A percentile compares a stretch with the other conserved stretches of the same genome.
Conservation (phyloP, 352 stramenopile species). For the Blastocystis sp. region DNA sequence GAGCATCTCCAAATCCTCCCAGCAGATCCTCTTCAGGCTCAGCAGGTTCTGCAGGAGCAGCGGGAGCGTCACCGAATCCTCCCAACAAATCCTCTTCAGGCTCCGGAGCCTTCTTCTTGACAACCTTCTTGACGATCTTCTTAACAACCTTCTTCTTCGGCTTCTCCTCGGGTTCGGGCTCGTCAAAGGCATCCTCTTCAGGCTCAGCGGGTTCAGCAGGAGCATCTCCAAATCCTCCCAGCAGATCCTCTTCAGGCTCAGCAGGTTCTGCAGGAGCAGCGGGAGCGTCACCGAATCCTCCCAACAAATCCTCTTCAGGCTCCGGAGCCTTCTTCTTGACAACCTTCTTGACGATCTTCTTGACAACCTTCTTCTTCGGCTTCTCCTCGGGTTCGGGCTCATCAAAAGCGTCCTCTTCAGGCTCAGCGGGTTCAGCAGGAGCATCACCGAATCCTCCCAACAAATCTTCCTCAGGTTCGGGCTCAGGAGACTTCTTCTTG, state of each 20-base stretch:
- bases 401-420: background rate
- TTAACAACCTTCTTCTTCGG: slow-evolving; percentile 56
- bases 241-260: slow-evolving; percentile 37
- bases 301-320: slow-evolving; percentile 42
- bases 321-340: slow-evolving; percentile 44
- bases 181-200: slow-evolving; percentile 12
- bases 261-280: background rate
- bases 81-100: slow-evolving; percentile 37
- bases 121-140: slow-evolving; percentile 39
- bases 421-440: background rate
- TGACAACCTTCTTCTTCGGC: slow-evolving; percentile 44
- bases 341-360: slow-evolving; percentile 17
- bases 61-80: background rate
- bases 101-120: slow-evolving; percentile 53
- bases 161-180: slow-evolving; percentile 2
- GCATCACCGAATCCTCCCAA: background rate
- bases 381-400: slow-evolving; percentile 1
- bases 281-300: background rate
- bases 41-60: background rate
- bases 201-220: background rate
- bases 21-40: slow-evolving; percentile 51
- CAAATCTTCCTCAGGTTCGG: slow-evolving; percentile 29
- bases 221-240: slow-evolving; percentile 7
- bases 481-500: slow-evolving; percentile 52
- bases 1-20: slow-evolving; percentile 4